phyloP scores from a whole-genome alignment of 2,329 filamentous ascomycete genomes.

The Hymenoscyphus fraxineus region DNA sequence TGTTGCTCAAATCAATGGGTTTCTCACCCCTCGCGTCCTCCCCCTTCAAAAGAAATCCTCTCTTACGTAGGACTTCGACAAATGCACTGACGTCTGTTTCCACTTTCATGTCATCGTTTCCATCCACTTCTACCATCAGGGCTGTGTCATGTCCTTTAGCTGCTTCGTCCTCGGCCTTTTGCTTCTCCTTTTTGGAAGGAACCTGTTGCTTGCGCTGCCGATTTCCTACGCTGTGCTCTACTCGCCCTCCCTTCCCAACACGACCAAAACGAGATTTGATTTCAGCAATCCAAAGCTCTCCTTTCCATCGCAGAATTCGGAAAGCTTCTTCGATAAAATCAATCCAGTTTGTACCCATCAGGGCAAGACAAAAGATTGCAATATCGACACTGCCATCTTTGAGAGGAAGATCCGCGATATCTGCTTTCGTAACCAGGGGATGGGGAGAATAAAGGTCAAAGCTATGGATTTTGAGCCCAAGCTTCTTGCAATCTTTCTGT shows the following conservation, averaged over 20 bases:
- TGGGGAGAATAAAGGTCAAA: conserved; percentile 82
- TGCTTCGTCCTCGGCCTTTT: conserved; percentile 43
- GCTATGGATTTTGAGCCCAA: conserved; percentile 72
- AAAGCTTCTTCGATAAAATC: conserved; percentile 95
- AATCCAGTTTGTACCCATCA: conserved; percentile 99
- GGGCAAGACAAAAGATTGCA: conserved; percentile 88
- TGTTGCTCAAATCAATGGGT: conserved; percentile 80
- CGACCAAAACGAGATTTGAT: conserved; percentile 89
- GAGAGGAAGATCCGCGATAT: conserved; percentile 81
- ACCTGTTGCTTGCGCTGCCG: conserved; percentile 53
- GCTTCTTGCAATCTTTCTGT: conserved; percentile 56
- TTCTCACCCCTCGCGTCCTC: conserved; percentile 43
- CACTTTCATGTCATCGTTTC: conserved; percentile 56
- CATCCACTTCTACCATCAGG: conserved; percentile 68
- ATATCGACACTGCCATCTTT: conserved; percentile 74
- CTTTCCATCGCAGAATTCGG: conserved; percentile 85
- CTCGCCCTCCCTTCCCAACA: conserved; percentile 47
- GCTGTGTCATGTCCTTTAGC: conserved; percentile 51
- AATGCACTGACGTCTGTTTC: conserved; percentile 88
- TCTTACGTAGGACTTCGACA: conserved; percentile 72
- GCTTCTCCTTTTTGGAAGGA: conserved; percentile 41
- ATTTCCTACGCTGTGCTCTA: conserved; percentile 70
- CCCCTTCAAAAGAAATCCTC: conserved; percentile 76
- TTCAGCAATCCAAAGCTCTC: conserved; percentile 95
- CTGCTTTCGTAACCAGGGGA: conserved; percentile 76